Evolutionary conservation across 2,329 filamentous ascomycete genomes (phyloP).

Genomic region (Zymoseptoria passerinii): DNA sequence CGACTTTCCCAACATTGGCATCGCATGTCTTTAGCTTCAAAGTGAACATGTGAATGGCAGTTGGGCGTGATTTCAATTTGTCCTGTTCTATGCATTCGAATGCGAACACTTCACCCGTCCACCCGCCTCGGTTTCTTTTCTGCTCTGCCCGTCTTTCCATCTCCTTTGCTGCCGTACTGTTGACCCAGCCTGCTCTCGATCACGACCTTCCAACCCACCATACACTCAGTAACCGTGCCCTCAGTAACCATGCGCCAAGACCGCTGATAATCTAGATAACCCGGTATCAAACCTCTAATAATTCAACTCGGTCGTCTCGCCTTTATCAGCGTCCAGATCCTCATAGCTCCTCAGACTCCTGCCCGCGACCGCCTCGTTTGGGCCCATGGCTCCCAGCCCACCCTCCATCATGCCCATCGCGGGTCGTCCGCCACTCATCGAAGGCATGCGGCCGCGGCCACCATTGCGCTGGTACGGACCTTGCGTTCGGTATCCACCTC

Average conservation of each 20-base stretch:
- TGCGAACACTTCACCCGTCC: background rate
- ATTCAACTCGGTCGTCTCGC: conserved; percentile 69
- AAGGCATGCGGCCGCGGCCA: conserved; percentile 24
- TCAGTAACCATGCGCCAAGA: background rate
- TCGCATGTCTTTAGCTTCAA: no score
- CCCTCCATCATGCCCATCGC: conserved; percentile 44
- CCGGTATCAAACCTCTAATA: conserved; percentile 49
- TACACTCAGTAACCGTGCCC: no score
- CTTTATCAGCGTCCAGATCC: conserved; percentile 71
- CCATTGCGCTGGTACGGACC: conserved; percentile 23
- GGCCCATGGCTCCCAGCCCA: conserved; percentile 64
- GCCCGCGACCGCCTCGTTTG: conserved; percentile 84
- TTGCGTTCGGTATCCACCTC: conserved; percentile 19
- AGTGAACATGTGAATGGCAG: no score
- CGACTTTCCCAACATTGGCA: background rate
- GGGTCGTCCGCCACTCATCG: conserved; percentile 17
- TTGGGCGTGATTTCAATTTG: background rate
- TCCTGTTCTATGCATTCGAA: background rate
- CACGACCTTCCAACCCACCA: background rate
- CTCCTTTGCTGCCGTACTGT: background rate
- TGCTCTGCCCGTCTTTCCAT: background rate
- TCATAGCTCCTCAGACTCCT: conserved; percentile 95
- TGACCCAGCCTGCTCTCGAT: background rate
- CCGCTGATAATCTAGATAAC: background rate
- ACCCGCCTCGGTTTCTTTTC: background rate